Base-by-base conservation (phyloP, 139 green algal species). In the Haematococcus sp. region DNA sequence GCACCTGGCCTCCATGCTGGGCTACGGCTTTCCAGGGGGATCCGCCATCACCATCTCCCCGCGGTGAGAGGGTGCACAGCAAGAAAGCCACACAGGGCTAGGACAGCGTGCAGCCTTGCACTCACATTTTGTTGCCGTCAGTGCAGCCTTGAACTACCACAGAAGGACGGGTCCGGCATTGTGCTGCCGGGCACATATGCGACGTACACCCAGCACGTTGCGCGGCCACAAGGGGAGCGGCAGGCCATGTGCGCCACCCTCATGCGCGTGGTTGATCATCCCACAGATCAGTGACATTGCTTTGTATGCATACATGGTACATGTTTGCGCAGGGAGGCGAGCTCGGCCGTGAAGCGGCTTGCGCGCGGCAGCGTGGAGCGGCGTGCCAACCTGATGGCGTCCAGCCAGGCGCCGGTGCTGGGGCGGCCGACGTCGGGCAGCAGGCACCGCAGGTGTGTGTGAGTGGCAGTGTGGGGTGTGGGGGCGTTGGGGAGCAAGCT, bases 1-100 rank as follows among this genome's bases (percentile, higher is more conserved):
- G 32, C 78, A 89, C 75, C 34, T 87, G 55, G 35, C 66, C 27
- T 67, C 17, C 32, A 59, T 83, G 51, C 43, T 87, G 32, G 60
- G 75, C 54, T 13, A 56, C 27, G 40, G 35, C 27, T 56, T 70
- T 35, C 27, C 63, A 34, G 23, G 35, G 30, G 63, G 63, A 58
- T 4, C 13, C 9, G n/a, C 15, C 61, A 54, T 52, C 40, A 49
- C 40, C 40, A 49, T 49, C 40, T 49, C 40, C 7, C 40, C 40
- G 40, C 40, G 40, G 40, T 49, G 40, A 11, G 40, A 19, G 40
- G 7, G n/a, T n/a, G n/a, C n/a, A n/a, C n/a, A n/a, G n/a, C n/a
- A n/a, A n/a, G n/a, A n/a, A n/a, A n/a, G n/a, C n/a, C n/a, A 43
- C 25, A 43, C 11, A 20, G 20, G 61, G 9, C 35, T 68, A 31